Evolutionary conservation across 345 rosid genomes (phyloP).

Genomic region (Erysimum cheiranthoides): DNA sequence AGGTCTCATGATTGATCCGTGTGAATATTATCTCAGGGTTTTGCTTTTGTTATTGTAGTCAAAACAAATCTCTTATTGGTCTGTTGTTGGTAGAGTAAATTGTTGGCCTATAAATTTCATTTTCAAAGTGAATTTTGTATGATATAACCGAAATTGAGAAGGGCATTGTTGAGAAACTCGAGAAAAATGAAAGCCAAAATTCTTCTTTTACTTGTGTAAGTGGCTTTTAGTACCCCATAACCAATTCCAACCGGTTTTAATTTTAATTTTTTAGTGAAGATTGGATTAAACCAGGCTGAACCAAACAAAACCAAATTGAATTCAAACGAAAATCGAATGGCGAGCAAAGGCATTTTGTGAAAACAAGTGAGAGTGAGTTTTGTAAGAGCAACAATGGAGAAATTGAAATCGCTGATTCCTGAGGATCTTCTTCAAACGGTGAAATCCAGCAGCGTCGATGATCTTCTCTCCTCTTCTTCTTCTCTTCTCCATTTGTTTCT

Average conservation of each 20-base stretch:
- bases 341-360: not conserved
- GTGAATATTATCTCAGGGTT: constrained; percentile 28
- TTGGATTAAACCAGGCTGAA: not conserved
- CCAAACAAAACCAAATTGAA: not conserved
- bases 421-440: constrained; percentile 52
- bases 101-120: constrained; percentile 23
- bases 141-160: not conserved
- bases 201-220: not conserved
- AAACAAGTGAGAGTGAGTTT: not conserved
- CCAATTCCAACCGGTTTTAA: not conserved
- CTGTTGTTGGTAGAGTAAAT: constrained; percentile 18
- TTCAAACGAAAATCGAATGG: not conserved
- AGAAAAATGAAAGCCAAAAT: not conserved
- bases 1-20: constrained; percentile 16
- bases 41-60: not conserved
- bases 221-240: not conserved
- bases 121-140: constrained; percentile 4
- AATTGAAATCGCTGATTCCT: constrained; percentile 55
- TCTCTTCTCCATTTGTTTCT: constrained; percentile 60
- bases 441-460: constrained; percentile 51
- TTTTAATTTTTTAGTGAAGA: not conserved
- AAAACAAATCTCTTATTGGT: constrained; percentile 5
- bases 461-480: constrained; percentile 57
- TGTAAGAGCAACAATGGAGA: constrained; percentile 44
- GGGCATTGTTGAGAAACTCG: not conserved